Evolutionary conservation across 2,329 filamentous ascomycete genomes (phyloP).

Genomic region (Cordyceps pruinosa): DNA sequence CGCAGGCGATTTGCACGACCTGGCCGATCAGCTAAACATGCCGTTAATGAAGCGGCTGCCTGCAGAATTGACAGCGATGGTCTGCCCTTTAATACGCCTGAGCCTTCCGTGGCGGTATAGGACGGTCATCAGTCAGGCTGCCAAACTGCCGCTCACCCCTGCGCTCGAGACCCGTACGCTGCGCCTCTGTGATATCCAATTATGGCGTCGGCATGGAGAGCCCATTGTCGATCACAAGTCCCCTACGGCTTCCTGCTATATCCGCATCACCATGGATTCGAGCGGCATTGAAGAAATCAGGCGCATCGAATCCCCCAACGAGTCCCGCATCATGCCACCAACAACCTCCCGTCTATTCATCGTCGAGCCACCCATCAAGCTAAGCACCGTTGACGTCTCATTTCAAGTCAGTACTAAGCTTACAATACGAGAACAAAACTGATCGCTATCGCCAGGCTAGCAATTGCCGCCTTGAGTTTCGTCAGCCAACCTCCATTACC

Average conservation of each 20-base stretch:
- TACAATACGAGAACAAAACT: neutral
- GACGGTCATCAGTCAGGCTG: neutral
- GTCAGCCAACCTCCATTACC: neutral
- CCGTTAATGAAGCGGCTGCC: neutral
- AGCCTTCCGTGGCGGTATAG: neutral
- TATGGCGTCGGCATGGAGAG: neutral
- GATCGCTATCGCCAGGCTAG: neutral
- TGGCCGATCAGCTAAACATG: neutral
- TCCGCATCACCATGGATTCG: slow-evolving; percentile 2
- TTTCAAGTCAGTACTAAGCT: neutral
- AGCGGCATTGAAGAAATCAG: neutral
- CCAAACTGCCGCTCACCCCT: neutral
- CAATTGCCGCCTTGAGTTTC: neutral
- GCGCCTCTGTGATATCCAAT: neutral
- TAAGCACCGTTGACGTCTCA: neutral
- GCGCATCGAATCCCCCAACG: neutral
- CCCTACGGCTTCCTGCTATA: neutral
- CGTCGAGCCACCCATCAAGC: neutral
- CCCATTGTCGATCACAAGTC: neutral
- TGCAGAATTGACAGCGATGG: too few relatives aligned
- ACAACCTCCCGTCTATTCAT: neutral
- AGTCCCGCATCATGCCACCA: neutral
- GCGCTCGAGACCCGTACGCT: neutral
- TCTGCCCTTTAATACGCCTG: too few relatives aligned
- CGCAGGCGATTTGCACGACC: neutral